phyloP scores from a whole-genome alignment of 768 basidiomycete genomes.

The Suillus subluteus region DNA sequence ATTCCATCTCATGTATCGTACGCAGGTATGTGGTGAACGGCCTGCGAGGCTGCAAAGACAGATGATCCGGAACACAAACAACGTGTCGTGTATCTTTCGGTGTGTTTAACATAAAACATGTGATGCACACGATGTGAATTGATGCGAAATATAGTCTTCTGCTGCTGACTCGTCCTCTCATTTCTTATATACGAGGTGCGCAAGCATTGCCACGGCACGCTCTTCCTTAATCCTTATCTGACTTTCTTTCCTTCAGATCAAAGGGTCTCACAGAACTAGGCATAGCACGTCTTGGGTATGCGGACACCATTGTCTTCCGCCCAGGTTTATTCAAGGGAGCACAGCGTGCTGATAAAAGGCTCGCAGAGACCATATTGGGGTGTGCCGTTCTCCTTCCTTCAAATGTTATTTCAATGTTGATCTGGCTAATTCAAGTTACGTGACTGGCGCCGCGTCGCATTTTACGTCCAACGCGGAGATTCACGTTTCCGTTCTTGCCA shows the following conservation, averaged over 20 bases:
- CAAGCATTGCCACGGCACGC: constrained; percentile 10
- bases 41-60: constrained; percentile 65
- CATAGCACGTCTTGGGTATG: constrained; percentile 68
- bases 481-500: constrained; percentile 57
- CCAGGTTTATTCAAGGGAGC: constrained; percentile 58
- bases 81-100: constrained; percentile 72
- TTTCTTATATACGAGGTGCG: constrained; percentile 55
- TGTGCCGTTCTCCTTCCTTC: constrained; percentile 31
- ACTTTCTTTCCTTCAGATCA: constrained; percentile 45
- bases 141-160: constrained; percentile 42
- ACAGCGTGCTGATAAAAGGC: constrained; percentile 43
- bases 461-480: constrained; percentile 47
- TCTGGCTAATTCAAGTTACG: constrained; percentile 29
- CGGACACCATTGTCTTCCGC: constrained; percentile 71
- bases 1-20: neutral
- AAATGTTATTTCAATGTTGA: neutral
- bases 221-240: neutral
- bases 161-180: constrained; percentile 53
- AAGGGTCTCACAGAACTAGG: constrained; percentile 77
- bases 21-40: constrained; percentile 73
- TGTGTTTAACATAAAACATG: constrained; percentile 31
- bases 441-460: constrained; percentile 42
- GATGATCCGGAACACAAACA: constrained; percentile 51
- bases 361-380: constrained; percentile 47
- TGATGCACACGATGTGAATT: neutral